Evolutionary conservation across 371 early-diverging fungal genomes (phyloP).

Genomic region (Chytridiales sp.): DNA sequence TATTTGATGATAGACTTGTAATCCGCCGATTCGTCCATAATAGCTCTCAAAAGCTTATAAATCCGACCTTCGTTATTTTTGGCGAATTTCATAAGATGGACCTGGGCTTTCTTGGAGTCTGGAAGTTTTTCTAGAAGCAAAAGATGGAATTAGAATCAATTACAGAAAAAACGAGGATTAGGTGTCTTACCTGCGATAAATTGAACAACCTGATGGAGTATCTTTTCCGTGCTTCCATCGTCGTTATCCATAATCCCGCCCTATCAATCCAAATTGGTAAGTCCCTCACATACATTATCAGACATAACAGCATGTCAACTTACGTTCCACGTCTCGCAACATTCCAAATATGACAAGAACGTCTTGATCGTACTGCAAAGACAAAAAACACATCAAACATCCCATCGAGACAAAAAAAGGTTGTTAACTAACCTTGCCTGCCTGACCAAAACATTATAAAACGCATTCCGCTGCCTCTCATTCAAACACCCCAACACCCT

Average conservation of each 20-base stretch:
- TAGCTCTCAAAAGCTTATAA: slow-evolving; percentile 51
- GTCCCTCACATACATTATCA: neutral
- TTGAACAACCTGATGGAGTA: slow-evolving; percentile 42
- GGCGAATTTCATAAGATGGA: slow-evolving; percentile 54
- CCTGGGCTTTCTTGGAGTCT: slow-evolving; percentile 54
- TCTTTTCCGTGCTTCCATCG: slow-evolving; percentile 23
- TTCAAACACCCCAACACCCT: slow-evolving; percentile 50
- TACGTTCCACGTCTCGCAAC: slow-evolving; percentile 55
- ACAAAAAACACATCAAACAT: neutral
- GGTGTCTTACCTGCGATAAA: slow-evolving; percentile 47
- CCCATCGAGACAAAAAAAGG: slow-evolving; percentile 2
- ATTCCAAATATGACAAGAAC: slow-evolving; percentile 48
- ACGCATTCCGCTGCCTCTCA: slow-evolving; percentile 55
- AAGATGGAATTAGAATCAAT: neutral
- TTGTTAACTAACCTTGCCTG: slow-evolving; percentile 47
- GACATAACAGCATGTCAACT: slow-evolving; percentile 2
- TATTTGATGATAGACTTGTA: slow-evolving; percentile 58
- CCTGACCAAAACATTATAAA: slow-evolving; percentile 53
- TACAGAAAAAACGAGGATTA: neutral
- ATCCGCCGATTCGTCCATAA: slow-evolving; percentile 58
- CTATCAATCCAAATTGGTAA: slow-evolving; percentile 17
- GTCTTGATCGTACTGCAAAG: slow-evolving; percentile 42
- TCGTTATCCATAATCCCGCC: slow-evolving; percentile 46
- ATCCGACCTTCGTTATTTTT: slow-evolving; percentile 51
- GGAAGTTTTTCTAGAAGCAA: slow-evolving; percentile 47